Evolutionary conservation across 371 early-diverging fungal species (phyloP).

Genomic region (Actinomucor elegans): DNA sequence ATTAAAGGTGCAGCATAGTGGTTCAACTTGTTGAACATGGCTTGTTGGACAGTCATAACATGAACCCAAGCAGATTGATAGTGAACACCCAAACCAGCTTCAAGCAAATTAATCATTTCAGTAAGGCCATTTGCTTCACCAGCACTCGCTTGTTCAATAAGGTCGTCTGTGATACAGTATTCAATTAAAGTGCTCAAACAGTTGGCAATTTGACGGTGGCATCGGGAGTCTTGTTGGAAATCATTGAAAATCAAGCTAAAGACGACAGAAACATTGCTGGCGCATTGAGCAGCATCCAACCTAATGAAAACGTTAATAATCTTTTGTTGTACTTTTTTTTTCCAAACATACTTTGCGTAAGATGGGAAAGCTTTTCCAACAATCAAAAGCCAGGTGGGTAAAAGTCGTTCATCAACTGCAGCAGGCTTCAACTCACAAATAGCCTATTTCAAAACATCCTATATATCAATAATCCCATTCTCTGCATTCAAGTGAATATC

Average conservation of each 20-base stretch:
- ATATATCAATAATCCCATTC: background rate
- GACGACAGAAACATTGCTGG: slow-evolving; percentile 63
- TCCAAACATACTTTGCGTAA: slow-evolving; percentile 54
- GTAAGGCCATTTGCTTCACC: slow-evolving; percentile 41
- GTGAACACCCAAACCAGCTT: slow-evolving; percentile 69
- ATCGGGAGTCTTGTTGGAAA: slow-evolving; percentile 65
- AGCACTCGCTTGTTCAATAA: slow-evolving; percentile 56
- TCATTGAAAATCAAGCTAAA: slow-evolving; percentile 72
- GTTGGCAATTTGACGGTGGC: slow-evolving; percentile 58
- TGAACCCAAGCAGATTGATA: slow-evolving; percentile 83
- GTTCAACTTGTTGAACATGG: slow-evolving; percentile 76
- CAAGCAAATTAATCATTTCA: slow-evolving; percentile 52
- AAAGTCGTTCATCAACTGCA: slow-evolving; percentile 75
- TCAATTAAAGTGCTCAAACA: slow-evolving; percentile 68
- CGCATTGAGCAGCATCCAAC: slow-evolving; percentile 49
- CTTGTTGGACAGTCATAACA: slow-evolving; percentile 74
- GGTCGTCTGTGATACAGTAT: slow-evolving; percentile 69
- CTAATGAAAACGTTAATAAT: slow-evolving; percentile 7
- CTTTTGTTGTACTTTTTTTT: background rate
- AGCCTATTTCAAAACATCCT: slow-evolving; percentile 42
- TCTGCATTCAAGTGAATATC: slow-evolving; percentile 18
- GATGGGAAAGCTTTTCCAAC: slow-evolving; percentile 73
- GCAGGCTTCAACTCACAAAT: slow-evolving; percentile 83
- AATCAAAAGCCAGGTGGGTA: slow-evolving; percentile 86
- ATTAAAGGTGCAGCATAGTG: slow-evolving; percentile 62